Evolutionary conservation across 139 green algal genomes (phyloP).

Genomic region (Nannochloris sp.): DNA sequence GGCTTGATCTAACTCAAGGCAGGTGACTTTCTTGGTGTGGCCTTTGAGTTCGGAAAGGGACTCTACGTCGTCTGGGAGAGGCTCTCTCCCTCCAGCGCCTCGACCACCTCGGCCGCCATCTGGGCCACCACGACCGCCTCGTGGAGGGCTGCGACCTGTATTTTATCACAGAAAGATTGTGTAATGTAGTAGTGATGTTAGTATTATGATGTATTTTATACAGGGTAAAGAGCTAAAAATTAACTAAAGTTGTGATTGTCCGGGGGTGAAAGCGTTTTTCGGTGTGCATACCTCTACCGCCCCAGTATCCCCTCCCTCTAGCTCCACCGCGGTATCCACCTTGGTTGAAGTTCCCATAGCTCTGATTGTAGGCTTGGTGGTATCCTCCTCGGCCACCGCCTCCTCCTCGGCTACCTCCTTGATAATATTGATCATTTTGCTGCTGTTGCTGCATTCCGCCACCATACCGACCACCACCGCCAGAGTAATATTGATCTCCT

Average conservation of each 20-base stretch:
- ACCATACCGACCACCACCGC: conserved; percentile 2
- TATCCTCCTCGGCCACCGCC: conserved; percentile 11
- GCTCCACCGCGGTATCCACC: conserved; percentile 10
- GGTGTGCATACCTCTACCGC: conserved; percentile 15
- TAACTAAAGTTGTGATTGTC: too few species aligned
- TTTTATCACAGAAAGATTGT: too few species aligned
- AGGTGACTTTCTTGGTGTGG: conserved; percentile 39
- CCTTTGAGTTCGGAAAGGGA: conserved; percentile 34
- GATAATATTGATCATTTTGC: not conserved
- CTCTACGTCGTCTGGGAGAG: conserved; percentile 32
- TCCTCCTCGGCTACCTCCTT: not conserved
- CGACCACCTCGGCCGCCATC: conserved; percentile 1
- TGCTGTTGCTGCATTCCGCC: not conserved
- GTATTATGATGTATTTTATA: not conserved
- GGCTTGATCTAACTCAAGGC: conserved; percentile 23
- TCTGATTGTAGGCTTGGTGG: conserved; percentile 2
- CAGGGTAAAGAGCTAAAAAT: not conserved
- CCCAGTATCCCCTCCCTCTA: conserved; percentile 17
- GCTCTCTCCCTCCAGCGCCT: not conserved
- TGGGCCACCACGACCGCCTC: not conserved
- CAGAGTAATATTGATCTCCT: conserved; percentile 11
- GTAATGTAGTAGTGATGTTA: not conserved
- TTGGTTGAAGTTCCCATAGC: conserved; percentile 1
- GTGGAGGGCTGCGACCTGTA: not conserved
- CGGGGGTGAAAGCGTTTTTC: conserved; percentile 4